phyloP scores from a whole-genome alignment of 257 asterid genomes.

The Fraxinus excelsior region DNA sequence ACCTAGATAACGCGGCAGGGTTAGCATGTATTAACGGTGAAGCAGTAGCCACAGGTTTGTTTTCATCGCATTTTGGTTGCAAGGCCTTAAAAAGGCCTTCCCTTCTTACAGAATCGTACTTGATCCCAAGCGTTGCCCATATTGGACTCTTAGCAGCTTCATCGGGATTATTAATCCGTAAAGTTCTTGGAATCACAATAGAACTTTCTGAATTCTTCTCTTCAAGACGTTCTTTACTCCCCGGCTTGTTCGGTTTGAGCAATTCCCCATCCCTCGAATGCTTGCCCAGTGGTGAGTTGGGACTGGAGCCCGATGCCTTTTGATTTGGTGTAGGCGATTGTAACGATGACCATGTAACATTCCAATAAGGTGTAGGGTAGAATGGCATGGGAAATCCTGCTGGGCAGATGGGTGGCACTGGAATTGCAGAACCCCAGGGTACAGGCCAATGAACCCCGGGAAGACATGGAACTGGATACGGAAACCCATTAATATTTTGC shows the following conservation, averaged over 20 bases:
- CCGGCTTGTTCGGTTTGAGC: slow-evolving; percentile 30
- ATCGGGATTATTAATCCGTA: slow-evolving; percentile 78
- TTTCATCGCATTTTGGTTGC: slow-evolving; percentile 48
- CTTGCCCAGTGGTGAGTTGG: slow-evolving; percentile 62
- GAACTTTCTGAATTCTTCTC: slow-evolving; percentile 36
- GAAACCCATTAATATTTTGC: slow-evolving; percentile 46
- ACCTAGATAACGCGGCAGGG: slow-evolving; percentile 86
- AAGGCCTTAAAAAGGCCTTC: slow-evolving; percentile 66
- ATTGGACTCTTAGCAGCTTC: slow-evolving; percentile 88
- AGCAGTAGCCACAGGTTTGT: slow-evolving; percentile 27
- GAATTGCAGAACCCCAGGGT: slow-evolving; percentile 49
- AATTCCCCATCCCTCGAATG: slow-evolving; percentile 70
- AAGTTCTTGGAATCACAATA: slow-evolving; percentile 63
- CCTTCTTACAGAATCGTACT: slow-evolving; percentile 44
- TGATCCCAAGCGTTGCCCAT: slow-evolving; percentile 83
- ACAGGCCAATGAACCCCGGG: slow-evolving; percentile 50
- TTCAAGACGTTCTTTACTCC: slow-evolving; percentile 21
- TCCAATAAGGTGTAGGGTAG: slow-evolving; percentile 67
- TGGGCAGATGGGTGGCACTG: slow-evolving; percentile 56
- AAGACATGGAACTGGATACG: slow-evolving; percentile 14
- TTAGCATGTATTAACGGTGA: slow-evolving; percentile 56
- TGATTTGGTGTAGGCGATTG: slow-evolving; percentile 35
- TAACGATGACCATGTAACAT: slow-evolving; percentile 53
- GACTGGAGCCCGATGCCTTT: slow-evolving; percentile 25
- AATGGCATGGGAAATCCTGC: slow-evolving; percentile 33